Evolutionary conservation across 164 flowering plant genomes (phyloP), one percentile per base, ranked within the genome.

Genomic region (Nelumbo lutea): DNA sequence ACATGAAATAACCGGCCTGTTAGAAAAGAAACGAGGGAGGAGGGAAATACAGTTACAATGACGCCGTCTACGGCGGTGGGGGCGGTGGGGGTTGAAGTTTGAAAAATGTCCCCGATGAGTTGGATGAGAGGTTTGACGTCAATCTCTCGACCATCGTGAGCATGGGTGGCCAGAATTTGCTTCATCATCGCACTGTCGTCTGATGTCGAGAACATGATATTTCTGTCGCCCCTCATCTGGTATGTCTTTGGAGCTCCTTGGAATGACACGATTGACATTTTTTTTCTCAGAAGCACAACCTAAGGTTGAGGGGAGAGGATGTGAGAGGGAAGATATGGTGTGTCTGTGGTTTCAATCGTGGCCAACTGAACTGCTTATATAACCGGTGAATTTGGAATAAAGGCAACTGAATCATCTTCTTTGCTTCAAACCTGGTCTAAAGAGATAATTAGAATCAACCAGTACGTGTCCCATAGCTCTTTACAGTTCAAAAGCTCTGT

Each of bases 181-280:
- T 80, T 90, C 82, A 78, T 72, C 78, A 87, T 83, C 11, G 74
- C 84, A 70, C 42, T 73, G 69, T 87, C 96, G 50, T 88, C 96
- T 0, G 97, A 86, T 2, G 91, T 51, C 0, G 90, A 68, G 71
- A 91, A 87, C 77, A 75, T 38, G 48, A 66, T 68, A 27, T 27
- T 27, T 47, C 71, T 78, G 1, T 78, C 73, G 13, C 66, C 47
- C 73, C 63, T 72, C 62, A 71, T 61, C 66, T 71, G 43, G 9
- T 55, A 63, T 27, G 27, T 27, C 65, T 68, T 56, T 0, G 75
- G 1, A 45, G 61, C n/a, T 5, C 27, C 39, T 59, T 52, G 6
- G 48, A 10, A 58, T 10, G 4, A 41, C 44, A 13, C 40, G 60
- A 27, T 27, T 27, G 27, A 27, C 27, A 27, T 0, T 27, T 27